Evolutionary conservation across 805 yeast genomes (phyloP).

Genomic region (Saturnispora halmiae): DNA sequence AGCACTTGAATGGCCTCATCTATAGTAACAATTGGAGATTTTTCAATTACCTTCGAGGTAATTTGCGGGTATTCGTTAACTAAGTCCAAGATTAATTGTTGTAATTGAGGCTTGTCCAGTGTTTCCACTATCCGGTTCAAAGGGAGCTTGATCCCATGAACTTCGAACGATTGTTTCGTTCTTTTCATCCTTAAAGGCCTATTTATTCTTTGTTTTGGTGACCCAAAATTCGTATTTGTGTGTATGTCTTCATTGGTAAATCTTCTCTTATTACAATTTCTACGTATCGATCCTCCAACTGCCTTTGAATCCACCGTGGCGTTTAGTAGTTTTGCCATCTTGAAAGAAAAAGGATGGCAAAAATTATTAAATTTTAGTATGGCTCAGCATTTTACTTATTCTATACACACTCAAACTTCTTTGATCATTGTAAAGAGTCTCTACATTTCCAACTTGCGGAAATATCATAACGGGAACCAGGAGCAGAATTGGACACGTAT

Average conservation of each 20-base stretch:
- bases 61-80: constrained; percentile 57
- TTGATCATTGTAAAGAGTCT: too few relatives aligned
- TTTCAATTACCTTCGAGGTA: constrained; percentile 36
- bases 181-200: constrained; percentile 22
- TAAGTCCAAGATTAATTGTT: constrained; percentile 41
- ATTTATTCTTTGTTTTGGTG: background rate
- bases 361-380: too few relatives aligned
- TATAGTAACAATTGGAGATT: constrained; percentile 53
- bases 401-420: too few relatives aligned
- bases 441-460: constrained; percentile 70
- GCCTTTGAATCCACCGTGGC: background rate
- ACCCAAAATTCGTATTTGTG: background rate
- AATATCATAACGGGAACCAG: constrained; percentile 90
- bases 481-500: constrained; percentile 80
- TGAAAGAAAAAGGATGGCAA: background rate
- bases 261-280: background rate
- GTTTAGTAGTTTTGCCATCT: background rate
- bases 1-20: constrained; percentile 44
- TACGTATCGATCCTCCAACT: background rate
- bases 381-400: too few relatives aligned
- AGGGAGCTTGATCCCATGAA: constrained; percentile 54
- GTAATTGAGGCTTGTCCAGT: constrained; percentile 48
- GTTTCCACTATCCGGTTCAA: constrained; percentile 58
- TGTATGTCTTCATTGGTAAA: background rate
- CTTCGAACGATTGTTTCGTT: constrained; percentile 28